Base-by-base conservation (phyloP, 371 early-diverging fungal genomes). In the Sporodiniella umbellata region DNA sequence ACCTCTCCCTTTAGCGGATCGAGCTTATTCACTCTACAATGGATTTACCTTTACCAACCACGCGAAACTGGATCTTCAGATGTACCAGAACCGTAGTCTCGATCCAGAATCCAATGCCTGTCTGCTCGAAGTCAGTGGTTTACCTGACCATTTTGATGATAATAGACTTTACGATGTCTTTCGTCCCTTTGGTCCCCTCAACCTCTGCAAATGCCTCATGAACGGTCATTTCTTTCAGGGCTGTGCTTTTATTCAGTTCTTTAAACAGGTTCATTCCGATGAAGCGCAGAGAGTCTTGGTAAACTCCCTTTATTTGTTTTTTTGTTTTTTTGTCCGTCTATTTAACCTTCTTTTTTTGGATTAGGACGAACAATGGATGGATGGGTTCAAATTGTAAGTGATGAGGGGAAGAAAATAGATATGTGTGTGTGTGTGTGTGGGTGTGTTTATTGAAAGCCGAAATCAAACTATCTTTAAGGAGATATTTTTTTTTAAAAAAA, bases 141-240 rank as follows among this genome's bases (percentile, higher is more conserved):
- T 76, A 22, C 60, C 64, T 30, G 52, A 39, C 17, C 48, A 57
- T 35, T 62, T 56, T 15, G 64, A 61, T 28, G 64, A 72, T 31
- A 60, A 53, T 35, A 35, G 42, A 12, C 22, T 76, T 7, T 70
- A 62, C 47, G 54, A 70, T 38, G 19, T 66, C 4, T 72, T 76
- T 39, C 66, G 65, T 42, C 54, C 63, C 2, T 76, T 51, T 57
- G 77, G 77, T n/a, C 69, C 77, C 15, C 49, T 76, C 8, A 60
- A 61, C 44, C 47, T 63, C 14, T 64, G 65, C 30, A 65, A 62
- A 46, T 39, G 67, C 26, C 43, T 60, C 8, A 25, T 54, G 46
- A 62, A 69, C 33, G 40, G 51, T 8, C 54, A 58, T 21, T 48
- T 39, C 8, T 63, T 58, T 47, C 52, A 45, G 51, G 70, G 64